Conservation (phyloP, 495 filamentous ascomycete species). For the Lasiosphaeria ovina region DNA sequence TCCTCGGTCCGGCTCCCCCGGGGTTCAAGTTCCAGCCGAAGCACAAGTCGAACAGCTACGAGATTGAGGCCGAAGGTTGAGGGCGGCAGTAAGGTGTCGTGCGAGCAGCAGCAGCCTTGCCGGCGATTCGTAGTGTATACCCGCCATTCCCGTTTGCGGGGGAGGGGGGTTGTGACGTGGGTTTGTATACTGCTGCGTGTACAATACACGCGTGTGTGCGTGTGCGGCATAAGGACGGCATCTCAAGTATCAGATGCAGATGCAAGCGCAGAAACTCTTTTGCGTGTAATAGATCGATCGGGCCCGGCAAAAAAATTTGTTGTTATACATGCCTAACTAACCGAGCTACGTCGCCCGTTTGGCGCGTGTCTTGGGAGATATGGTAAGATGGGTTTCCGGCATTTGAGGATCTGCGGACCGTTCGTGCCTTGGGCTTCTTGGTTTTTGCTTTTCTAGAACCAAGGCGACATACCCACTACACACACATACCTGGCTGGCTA, state of each 20-base stretch:
- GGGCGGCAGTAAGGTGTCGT: too few relatives aligned
- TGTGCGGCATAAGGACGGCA: neutral
- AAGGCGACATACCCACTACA: too few relatives aligned
- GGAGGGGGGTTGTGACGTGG: neutral
- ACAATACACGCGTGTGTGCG: neutral
- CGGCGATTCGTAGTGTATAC: neutral
- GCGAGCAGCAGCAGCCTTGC: neutral
- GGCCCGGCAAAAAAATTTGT: too few relatives aligned
- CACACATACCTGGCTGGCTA: too few relatives aligned
- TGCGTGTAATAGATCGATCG: too few relatives aligned
- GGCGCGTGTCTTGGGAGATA: too few relatives aligned
- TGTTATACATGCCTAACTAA: too few relatives aligned
- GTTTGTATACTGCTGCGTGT: neutral
- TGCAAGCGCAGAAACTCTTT: too few relatives aligned
- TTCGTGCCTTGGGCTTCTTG: too few relatives aligned
- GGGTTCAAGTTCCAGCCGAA: constrained; percentile 97
- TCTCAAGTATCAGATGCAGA: too few relatives aligned
- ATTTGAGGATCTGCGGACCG: too few relatives aligned
- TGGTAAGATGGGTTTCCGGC: neutral
- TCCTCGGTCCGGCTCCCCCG: constrained; percentile 83
- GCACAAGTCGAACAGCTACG: constrained; percentile 87
- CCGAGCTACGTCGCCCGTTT: neutral
- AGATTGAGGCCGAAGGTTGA: constrained; percentile 59
- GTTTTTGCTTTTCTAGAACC: too few relatives aligned
- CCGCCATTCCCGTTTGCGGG: neutral